Conservation (phyloP, 192 early-diverging fungal species). For the Backusella parvicylindrica region DNA sequence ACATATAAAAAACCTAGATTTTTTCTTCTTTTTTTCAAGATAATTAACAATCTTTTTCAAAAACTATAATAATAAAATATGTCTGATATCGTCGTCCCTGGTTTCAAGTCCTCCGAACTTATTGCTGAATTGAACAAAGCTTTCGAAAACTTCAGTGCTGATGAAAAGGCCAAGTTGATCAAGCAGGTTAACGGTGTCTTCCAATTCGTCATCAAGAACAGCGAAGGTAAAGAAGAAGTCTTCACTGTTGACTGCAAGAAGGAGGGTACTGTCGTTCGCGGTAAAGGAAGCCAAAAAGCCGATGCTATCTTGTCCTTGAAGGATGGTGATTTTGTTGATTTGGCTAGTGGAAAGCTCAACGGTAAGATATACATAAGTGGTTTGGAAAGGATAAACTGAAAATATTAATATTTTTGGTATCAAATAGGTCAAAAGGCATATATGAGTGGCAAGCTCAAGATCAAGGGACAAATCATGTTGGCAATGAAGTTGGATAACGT, state of each 20-base stretch:
- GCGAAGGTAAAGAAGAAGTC: conserved; percentile 59
- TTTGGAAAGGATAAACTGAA: neutral
- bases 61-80: conserved; percentile 9
- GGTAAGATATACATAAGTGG: conserved; percentile 46
- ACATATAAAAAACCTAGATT: neutral
- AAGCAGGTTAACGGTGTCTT: conserved; percentile 81
- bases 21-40: neutral
- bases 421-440: conserved; percentile 80
- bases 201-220: conserved; percentile 84
- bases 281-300: conserved; percentile 56
- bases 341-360: conserved; percentile 81
- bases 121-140: conserved; percentile 67
- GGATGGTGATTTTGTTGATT: conserved; percentile 81
- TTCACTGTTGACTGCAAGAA: conserved; percentile 90
- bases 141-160: conserved; percentile 53
- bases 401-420: neutral
- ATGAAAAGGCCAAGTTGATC: conserved; percentile 57
- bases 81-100: conserved; percentile 43
- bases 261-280: conserved; percentile 55
- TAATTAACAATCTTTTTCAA: neutral
- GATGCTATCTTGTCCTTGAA: conserved; percentile 71
- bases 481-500: conserved; percentile 69
- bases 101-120: conserved; percentile 73
- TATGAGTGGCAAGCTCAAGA: conserved; percentile 90
- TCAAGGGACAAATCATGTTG: conserved; percentile 74